These are phyloP conservation scores for Calamus simplicifolius DNA, from an alignment of 176 grass and related monocot species.

Conservation along the genomic window DNA sequence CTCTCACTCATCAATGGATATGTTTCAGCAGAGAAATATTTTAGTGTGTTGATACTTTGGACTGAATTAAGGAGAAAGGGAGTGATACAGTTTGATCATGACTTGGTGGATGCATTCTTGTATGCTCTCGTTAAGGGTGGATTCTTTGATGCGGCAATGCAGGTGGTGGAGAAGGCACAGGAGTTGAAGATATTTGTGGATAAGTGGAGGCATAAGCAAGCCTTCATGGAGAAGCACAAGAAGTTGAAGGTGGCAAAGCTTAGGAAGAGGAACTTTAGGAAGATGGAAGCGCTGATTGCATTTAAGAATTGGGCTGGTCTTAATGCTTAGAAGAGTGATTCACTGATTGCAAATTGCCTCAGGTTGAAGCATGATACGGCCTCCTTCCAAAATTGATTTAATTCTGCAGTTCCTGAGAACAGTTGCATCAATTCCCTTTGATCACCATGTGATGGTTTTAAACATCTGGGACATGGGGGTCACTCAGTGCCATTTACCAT, in stretches of 20 bases:
- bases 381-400: no score
- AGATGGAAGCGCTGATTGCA: constrained; percentile 86
- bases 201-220: constrained; percentile 98
- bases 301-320: constrained; percentile 98
- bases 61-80: constrained; percentile 80
- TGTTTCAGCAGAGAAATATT: constrained; percentile 78
- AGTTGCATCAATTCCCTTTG: no score
- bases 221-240: constrained; percentile 98
- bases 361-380: no score
- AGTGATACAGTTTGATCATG: constrained; percentile 56
- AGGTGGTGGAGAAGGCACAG: constrained; percentile 84
- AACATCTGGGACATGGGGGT: no score
- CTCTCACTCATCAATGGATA: constrained; percentile 91
- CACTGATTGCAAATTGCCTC: no score
- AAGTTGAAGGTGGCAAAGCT: constrained; percentile 83
- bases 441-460: no score
- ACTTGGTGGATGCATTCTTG: constrained; percentile 79
- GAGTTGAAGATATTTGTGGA: constrained; percentile 95
- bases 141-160: constrained; percentile 94
- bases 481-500: no score
- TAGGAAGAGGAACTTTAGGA: constrained; percentile 77
- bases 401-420: no score
- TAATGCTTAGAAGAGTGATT: constrained; percentile 35
- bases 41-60: constrained; percentile 86
- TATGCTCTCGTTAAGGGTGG: constrained; percentile 91